These are phyloP conservation scores for Colletotrichum sp. DNA, from an alignment of 2,329 filamentous ascomycete species.

Conservation along the genomic window DNA sequence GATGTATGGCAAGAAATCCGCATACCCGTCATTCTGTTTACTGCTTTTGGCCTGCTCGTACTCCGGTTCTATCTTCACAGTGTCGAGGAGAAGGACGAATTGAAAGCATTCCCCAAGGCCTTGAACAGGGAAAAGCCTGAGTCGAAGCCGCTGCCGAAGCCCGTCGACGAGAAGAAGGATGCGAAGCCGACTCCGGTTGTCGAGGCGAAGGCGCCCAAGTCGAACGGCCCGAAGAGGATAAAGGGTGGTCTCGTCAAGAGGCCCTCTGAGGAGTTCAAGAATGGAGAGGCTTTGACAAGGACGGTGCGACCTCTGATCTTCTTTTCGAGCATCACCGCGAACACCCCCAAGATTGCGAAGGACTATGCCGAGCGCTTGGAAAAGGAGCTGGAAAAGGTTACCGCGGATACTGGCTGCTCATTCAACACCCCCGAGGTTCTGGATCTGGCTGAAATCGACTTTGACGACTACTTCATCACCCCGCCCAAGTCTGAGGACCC, in stretches of 20 bases:
- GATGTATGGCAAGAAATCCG: slow-evolving; percentile 23
- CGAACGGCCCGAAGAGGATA: slow-evolving; percentile 53
- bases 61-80: slow-evolving; percentile 22
- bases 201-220: slow-evolving; percentile 33
- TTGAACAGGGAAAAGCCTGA: slow-evolving; percentile 6
- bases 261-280: not conserved
- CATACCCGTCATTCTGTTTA: slow-evolving; percentile 19
- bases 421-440: slow-evolving; percentile 68
- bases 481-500: slow-evolving; percentile 65
- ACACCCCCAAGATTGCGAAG: slow-evolving; percentile 76
- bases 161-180: slow-evolving; percentile 18
- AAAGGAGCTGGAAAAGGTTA: slow-evolving; percentile 55
- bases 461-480: slow-evolving; percentile 89
- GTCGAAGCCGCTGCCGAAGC: not conserved
- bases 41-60: slow-evolving; percentile 10
- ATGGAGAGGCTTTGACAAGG: slow-evolving; percentile 35
- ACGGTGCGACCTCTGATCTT: slow-evolving; percentile 80
- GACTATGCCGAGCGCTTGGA: slow-evolving; percentile 64
- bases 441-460: slow-evolving; percentile 86
- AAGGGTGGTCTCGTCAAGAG: slow-evolving; percentile 43
- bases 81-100: slow-evolving; percentile 8
- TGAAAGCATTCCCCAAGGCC: slow-evolving; percentile 15
- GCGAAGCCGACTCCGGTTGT: slow-evolving; percentile 15
- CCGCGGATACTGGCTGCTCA: slow-evolving; percentile 34
- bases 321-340: slow-evolving; percentile 87